Percentiles rank a stretch among this genome's conserved stretches.
Conservation (phyloP, 2,329 filamentous ascomycete species). For the Botrytis fabae region DNA sequence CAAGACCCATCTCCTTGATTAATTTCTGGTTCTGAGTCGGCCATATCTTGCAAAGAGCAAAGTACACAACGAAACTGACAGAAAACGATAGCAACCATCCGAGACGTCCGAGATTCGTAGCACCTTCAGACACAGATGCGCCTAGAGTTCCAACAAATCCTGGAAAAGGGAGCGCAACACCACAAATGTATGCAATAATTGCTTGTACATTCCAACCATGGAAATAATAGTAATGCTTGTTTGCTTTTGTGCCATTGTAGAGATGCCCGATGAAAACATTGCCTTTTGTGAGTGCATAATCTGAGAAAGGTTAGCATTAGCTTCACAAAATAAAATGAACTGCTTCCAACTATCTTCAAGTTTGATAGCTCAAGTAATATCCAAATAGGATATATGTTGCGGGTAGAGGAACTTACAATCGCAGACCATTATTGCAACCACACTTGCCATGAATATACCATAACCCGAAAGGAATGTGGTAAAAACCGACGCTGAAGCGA, state of each 20-base stretch:
- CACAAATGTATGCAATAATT: constrained; percentile 41
- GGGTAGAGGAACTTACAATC: constrained; percentile 31
- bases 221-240: constrained; percentile 42
- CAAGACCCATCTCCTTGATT: constrained; percentile 41
- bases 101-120: constrained; percentile 40
- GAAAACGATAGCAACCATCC: constrained; percentile 43
- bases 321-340: background rate
- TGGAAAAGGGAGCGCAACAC: constrained; percentile 42
- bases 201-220: constrained; percentile 43
- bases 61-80: constrained; percentile 41
- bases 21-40: constrained; percentile 43
- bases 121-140: constrained; percentile 38
- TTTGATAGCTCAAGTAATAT: background rate
- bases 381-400: background rate
- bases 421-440: constrained; percentile 35
- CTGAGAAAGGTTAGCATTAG: constrained; percentile 36
- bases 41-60: constrained; percentile 43
- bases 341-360: background rate
- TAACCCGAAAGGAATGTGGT: constrained; percentile 66
- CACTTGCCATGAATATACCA: constrained; percentile 58
- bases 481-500: constrained; percentile 57
- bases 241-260: constrained; percentile 39
- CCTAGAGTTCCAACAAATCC: constrained; percentile 43
- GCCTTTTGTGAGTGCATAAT: constrained; percentile 43
- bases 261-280: constrained; percentile 42